Percentiles rank a stretch among this genome's conserved stretches.
Conservation (phyloP, 2,329 filamentous ascomycete genomes). For the Hysterium pulicare region DNA sequence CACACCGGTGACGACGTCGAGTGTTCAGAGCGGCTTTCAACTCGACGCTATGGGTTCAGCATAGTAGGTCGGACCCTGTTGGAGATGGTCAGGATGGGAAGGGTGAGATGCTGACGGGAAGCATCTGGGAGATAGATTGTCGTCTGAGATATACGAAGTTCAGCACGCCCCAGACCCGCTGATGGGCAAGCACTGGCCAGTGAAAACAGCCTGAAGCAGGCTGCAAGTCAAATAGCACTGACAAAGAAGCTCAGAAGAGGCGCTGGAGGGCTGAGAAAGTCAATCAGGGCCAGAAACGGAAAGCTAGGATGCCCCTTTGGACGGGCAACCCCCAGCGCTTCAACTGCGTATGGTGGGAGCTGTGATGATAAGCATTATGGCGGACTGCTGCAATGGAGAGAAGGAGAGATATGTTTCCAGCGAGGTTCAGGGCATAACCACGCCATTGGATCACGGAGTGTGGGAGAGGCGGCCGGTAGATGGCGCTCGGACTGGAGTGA, state of each 20-base stretch:
- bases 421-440: slow-evolving; percentile 20
- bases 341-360: neutral
- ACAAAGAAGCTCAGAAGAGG: slow-evolving; percentile 16
- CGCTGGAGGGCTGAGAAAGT: slow-evolving; percentile 7
- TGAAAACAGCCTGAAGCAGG: slow-evolving; percentile 22
- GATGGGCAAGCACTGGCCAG: slow-evolving; percentile 7
- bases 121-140: slow-evolving; percentile 26
- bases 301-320: neutral
- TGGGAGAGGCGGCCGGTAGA: slow-evolving; percentile 16
- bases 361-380: neutral
- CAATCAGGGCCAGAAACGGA: neutral
- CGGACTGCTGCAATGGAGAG: neutral
- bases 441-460: slow-evolving; percentile 20
- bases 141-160: slow-evolving; percentile 19
- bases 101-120: slow-evolving; percentile 11
- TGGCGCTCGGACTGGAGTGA: slow-evolving; percentile 28
- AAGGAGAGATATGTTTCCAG: slow-evolving; percentile 28
- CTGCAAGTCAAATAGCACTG: slow-evolving; percentile 26
- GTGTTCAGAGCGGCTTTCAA: slow-evolving; percentile 13
- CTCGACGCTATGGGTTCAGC: slow-evolving; percentile 9
- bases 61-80: slow-evolving; percentile 11
- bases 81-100: slow-evolving; percentile 13
- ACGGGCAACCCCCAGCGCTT: neutral
- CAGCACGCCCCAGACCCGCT: slow-evolving; percentile 33
- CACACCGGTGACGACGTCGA: too few species aligned